These are phyloP conservation scores for Dioscorea zingiberensis DNA, from an alignment of 106 monocot genomes.

Conservation along the genomic window DNA sequence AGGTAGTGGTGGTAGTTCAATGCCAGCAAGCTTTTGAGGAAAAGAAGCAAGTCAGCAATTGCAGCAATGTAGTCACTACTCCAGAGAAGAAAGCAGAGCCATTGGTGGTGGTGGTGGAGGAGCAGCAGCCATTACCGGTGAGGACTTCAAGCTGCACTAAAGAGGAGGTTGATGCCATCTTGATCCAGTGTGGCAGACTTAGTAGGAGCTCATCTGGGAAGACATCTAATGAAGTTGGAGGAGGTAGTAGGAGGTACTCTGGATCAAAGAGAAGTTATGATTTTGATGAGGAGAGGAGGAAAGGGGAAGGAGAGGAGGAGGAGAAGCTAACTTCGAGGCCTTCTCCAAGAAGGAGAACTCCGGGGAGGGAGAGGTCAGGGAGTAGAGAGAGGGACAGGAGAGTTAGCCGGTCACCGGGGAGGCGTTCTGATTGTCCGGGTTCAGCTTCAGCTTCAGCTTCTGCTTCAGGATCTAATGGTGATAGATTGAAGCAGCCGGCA, in stretches of 20 bases:
- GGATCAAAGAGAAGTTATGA: slow-evolving; percentile 81
- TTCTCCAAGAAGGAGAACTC: slow-evolving; percentile 58
- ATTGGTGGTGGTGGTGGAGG: slow-evolving; percentile 8
- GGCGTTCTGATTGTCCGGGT: slow-evolving; percentile 36
- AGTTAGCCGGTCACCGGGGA: slow-evolving; percentile 76
- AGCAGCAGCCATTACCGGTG: slow-evolving; percentile 21
- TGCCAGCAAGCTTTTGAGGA: slow-evolving; percentile 5
- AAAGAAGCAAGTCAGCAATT: too few species aligned
- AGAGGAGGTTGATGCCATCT: slow-evolving; percentile 92
- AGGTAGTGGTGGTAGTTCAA: slow-evolving; percentile 29
- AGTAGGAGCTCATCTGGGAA: slow-evolving; percentile 84
- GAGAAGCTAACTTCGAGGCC: slow-evolving; percentile 33
- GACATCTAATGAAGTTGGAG: slow-evolving; percentile 4
- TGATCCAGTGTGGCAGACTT: slow-evolving; percentile 94
- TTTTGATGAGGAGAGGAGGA: slow-evolving; percentile 46
- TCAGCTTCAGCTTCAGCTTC: neutral
- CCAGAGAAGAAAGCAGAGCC: slow-evolving; percentile 3
- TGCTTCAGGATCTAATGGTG: neutral
- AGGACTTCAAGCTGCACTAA: slow-evolving; percentile 86
- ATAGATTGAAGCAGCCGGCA: slow-evolving; percentile 41
- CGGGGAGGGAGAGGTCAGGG: slow-evolving; percentile 55
- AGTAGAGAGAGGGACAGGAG: slow-evolving; percentile 58
- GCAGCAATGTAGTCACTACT: neutral
- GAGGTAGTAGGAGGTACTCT: slow-evolving; percentile 20
- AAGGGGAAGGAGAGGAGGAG: slow-evolving; percentile 4